A percentile compares a stretch with the other conserved stretches of the same genome.
phyloP scores from a whole-genome alignment of 2,329 filamentous ascomycete genomes.

The Lasiodiplodia sp. region DNA sequence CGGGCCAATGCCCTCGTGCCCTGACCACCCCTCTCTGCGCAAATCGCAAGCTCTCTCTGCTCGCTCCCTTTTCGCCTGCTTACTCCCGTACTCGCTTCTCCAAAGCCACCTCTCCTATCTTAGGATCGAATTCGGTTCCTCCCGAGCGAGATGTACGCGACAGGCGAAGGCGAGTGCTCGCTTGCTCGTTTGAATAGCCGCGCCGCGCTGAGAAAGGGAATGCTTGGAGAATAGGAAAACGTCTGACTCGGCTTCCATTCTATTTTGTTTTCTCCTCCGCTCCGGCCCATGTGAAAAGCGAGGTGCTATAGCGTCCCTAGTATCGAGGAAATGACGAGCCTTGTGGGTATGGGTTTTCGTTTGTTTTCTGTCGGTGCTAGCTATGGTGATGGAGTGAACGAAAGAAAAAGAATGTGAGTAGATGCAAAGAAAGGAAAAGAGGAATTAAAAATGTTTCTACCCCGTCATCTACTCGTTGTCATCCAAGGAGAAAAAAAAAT shows the following conservation, averaged over 20 bases:
- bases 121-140: conserved; percentile 3
- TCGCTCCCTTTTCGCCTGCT: neutral
- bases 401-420: neutral
- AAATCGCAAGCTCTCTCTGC: neutral
- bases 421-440: neutral
- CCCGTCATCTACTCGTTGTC: conserved; percentile 27
- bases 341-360: conserved; percentile 10
- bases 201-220: neutral
- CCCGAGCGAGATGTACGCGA: conserved; percentile 17
- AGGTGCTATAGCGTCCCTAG: neutral
- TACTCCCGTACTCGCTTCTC: conserved; percentile 1
- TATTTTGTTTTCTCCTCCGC: neutral
- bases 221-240: neutral
- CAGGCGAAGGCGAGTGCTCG: conserved; percentile 3
- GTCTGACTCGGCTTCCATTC: neutral
- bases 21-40: conserved; percentile 1
- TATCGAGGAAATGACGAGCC: neutral
- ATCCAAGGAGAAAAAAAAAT: conserved; percentile 15
- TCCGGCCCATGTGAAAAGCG: conserved; percentile 2
- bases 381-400: conserved; percentile 6
- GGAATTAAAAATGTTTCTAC: conserved; percentile 26
- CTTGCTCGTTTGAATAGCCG: conserved; percentile 7
- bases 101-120: neutral
- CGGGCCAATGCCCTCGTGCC: conserved; percentile 5
- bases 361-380: conserved; percentile 14